These are phyloP conservation scores for Diaporthe sp. DNA, from an alignment of 2,329 filamentous ascomycete genomes.

Conservation along the genomic window DNA sequence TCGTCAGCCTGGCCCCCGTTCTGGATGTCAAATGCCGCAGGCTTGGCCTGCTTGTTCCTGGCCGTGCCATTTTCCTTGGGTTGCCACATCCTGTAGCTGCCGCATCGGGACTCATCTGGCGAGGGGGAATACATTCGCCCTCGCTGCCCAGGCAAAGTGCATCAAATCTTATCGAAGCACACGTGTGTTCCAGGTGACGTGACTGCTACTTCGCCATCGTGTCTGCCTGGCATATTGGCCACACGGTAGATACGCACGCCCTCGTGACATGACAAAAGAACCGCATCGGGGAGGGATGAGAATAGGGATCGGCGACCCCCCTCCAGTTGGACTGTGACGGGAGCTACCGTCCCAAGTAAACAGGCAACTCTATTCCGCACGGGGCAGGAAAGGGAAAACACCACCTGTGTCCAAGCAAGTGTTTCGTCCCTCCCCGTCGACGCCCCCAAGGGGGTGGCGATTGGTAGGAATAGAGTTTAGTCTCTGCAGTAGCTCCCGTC, in stretches of 20 bases:
- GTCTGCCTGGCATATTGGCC: not conserved
- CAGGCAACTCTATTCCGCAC: constrained; percentile 11
- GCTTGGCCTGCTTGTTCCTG: not conserved
- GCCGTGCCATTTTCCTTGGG: not conserved
- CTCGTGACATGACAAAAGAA: constrained; percentile 3
- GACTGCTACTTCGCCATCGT: constrained; percentile 13
- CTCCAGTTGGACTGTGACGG: not conserved
- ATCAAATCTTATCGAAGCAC: constrained; percentile 13
- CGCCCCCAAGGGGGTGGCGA: constrained; percentile 5
- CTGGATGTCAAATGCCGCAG: not conserved
- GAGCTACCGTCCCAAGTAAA: constrained; percentile 15
- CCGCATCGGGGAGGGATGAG: not conserved
- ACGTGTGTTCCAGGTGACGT: constrained; percentile 11
- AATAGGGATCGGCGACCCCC: not conserved
- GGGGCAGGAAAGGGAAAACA: not conserved
- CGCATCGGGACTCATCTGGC: constrained; percentile 5
- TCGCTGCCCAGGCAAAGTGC: not conserved
- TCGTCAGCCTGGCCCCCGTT: not conserved
- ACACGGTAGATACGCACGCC: not conserved
- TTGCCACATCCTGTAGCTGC: not conserved
- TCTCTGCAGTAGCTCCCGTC: constrained; percentile 32
- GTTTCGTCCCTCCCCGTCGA: constrained; percentile 5
- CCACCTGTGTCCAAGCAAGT: constrained; percentile 13
- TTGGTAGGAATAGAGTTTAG: constrained; percentile 27
- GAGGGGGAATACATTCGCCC: not conserved